Evolutionary conservation across 257 asterid genomes (phyloP).

Genomic region (Vinca minor): DNA sequence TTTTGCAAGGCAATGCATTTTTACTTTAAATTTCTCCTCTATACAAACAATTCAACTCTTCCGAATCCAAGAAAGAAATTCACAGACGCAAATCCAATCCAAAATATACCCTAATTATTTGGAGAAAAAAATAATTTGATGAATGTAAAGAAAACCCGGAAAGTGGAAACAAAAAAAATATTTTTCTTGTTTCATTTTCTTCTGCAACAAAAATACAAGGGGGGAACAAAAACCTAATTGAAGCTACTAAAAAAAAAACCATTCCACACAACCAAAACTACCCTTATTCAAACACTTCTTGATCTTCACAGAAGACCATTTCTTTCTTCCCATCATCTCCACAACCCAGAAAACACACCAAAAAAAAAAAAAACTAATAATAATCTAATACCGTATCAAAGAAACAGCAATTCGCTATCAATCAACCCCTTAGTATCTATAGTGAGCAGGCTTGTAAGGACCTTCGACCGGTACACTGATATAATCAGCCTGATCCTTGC

Average conservation of each 20-base stretch:
- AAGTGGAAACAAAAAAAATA: constrained; percentile 7
- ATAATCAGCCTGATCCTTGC: constrained; percentile 43
- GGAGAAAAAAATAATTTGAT: too few relatives aligned
- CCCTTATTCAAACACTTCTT: constrained; percentile 19
- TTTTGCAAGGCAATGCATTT: too few relatives aligned
- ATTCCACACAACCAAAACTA: too few relatives aligned
- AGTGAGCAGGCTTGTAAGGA: constrained; percentile 56
- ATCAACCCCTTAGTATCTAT: constrained; percentile 36
- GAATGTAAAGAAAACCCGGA: neutral
- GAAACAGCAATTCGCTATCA: constrained; percentile 1
- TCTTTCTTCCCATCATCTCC: constrained; percentile 5
- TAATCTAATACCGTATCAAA: constrained; percentile 1
- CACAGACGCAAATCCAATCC: too few relatives aligned
- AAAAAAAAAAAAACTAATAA: neutral
- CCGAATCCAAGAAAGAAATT: too few relatives aligned
- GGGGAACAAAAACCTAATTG: too few relatives aligned
- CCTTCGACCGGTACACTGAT: constrained; percentile 48
- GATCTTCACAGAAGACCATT: constrained; percentile 11
- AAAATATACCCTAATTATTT: too few relatives aligned
- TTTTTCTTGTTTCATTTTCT: neutral
- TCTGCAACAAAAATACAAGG: neutral
- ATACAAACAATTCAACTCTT: too few relatives aligned
- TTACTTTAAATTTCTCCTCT: too few relatives aligned
- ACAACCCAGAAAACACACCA: constrained; percentile 9
- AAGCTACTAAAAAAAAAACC: too few relatives aligned